Evolutionary conservation across 2,329 filamentous ascomycete genomes (phyloP).

Genomic region (Biscogniauxia sp.): DNA sequence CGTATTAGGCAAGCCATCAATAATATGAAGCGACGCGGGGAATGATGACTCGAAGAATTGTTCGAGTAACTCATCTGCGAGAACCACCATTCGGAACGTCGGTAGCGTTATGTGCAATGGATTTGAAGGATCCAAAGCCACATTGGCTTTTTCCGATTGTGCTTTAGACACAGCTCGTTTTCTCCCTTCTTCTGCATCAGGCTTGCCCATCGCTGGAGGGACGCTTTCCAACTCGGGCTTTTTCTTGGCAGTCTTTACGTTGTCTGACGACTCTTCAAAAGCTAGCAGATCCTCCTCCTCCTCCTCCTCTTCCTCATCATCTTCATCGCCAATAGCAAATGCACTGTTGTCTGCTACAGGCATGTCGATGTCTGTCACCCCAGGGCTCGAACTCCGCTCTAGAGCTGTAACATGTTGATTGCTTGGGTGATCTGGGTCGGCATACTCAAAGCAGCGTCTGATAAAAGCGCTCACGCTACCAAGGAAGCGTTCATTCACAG

Average conservation of each 20-base stretch:
- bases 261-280: constrained; percentile 48
- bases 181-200: constrained; percentile 19
- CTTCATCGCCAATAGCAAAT: constrained; percentile 70
- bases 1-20: constrained; percentile 54
- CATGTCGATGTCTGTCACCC: constrained; percentile 23
- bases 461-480: constrained; percentile 96
- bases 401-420: constrained; percentile 43
- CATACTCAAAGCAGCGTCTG: constrained; percentile 94
- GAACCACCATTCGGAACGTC: constrained; percentile 97
- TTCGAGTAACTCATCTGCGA: constrained; percentile 92
- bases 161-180: constrained; percentile 55
- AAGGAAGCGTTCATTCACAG: constrained; percentile 83
- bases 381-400: constrained; percentile 30
- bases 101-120: constrained; percentile 94
- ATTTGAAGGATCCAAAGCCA: constrained; percentile 86
- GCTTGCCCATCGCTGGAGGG: constrained; percentile 30
- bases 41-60: constrained; percentile 98
- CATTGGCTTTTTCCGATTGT: constrained; percentile 76
- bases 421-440: constrained; percentile 80
- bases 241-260: constrained; percentile 42
- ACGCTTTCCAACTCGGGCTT: constrained; percentile 40
- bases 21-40: constrained; percentile 85
- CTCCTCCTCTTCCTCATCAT: constrained; percentile 50
- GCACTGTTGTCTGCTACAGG: constrained; percentile 42
- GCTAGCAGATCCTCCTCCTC: constrained; percentile 56